A percentile compares a stretch with the other conserved stretches of the same genome.
Conservation (phyloP, 2,329 filamentous ascomycete genomes). For the Magnaporthiopsis rhizophila region DNA sequence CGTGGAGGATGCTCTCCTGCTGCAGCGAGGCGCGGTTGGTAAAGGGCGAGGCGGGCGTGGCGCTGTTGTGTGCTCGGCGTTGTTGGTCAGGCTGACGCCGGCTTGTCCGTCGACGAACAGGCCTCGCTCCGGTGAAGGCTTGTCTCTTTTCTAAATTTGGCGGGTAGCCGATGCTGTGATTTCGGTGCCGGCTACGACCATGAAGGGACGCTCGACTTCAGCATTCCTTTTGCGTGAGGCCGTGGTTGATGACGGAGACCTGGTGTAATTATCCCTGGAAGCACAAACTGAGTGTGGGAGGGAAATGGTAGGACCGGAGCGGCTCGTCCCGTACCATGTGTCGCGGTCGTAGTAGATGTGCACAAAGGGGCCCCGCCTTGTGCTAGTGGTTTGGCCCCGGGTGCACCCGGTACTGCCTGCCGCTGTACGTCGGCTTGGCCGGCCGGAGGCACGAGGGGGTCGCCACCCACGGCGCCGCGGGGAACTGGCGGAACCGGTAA, state of each 20-base stretch:
- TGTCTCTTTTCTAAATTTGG: neutral
- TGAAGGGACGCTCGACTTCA: no score
- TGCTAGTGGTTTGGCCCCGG: conserved; percentile 18
- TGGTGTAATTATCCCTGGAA: no score
- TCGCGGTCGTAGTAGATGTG: conserved; percentile 27
- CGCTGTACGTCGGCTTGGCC: conserved; percentile 14
- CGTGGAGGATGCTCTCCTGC: conserved; percentile 24
- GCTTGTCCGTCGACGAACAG: conserved; percentile 12
- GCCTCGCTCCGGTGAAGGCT: conserved; percentile 18
- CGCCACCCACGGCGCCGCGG: conserved; percentile 19
- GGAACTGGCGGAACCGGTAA: conserved; percentile 16
- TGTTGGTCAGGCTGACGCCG: conserved; percentile 15
- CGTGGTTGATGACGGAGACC: no score
- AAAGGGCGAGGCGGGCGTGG: conserved; percentile 19
- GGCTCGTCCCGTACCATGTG: conserved; percentile 34
- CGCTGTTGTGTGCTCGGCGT: no score
- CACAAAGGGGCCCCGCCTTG: conserved; percentile 14
- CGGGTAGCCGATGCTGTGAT: neutral
- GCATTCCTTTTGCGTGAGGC: no score
- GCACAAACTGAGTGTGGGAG: no score
- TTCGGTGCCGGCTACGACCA: no score
- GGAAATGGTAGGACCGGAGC: conserved; percentile 32
- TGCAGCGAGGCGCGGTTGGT: conserved; percentile 18
- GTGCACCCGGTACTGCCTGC: conserved; percentile 17
- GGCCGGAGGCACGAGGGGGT: conserved; percentile 27